Base-by-base conservation (phyloP, 306 rosid species). In the Casuarina glauca region DNA sequence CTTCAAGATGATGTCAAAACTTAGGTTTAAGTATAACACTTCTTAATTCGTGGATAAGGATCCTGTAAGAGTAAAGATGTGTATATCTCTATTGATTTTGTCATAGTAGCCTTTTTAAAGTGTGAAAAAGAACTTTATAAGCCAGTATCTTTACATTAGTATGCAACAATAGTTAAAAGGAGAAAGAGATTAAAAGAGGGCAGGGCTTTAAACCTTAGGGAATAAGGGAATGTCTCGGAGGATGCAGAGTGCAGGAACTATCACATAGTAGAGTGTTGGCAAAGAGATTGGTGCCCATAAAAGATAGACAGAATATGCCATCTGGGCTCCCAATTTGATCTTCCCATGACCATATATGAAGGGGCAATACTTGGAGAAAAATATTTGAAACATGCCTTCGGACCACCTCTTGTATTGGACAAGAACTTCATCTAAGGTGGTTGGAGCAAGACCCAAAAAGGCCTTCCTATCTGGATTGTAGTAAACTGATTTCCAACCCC, bases 401-500 rank as follows among this genome's bases (percentile, higher is more conserved):
- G 78, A 76, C 96, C 96, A 93, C 79, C 96, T 86, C 74, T 79
- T 88, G 2, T 78, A 81, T 49, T 93, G 96, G 71, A 89, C 63
- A 42, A 85, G 86, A 46, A 69, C 73, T 32, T 69, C 81, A 44
- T 84, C 88, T 36, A 90, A 79, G 51, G 84, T 86, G 38, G 89
- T 82, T 10, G 97, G 96, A 69, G 96, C 93, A 32, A 90, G 68
- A 9, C 97, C 96, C 62, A 90, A 1, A 26, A 89, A 93, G 0
- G 89, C 91, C 36, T 74, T 80, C 49, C 80, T 90, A 51, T 82
- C 49, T n/a, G 97, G 93, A 72, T 84, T 89, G 61, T 90, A 90
- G 60, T 90, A 87, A 43, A 86, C 50, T 0, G 96, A 93, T 83
- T 86, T 90, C 97, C 94, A 93, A 0, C 96, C 96, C 77, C 90